A percentile compares a stretch with the other conserved stretches of the same genome.
Evolutionary conservation across 176 grass and related monocot species (phyloP).

Genomic region (Carex pumila): DNA sequence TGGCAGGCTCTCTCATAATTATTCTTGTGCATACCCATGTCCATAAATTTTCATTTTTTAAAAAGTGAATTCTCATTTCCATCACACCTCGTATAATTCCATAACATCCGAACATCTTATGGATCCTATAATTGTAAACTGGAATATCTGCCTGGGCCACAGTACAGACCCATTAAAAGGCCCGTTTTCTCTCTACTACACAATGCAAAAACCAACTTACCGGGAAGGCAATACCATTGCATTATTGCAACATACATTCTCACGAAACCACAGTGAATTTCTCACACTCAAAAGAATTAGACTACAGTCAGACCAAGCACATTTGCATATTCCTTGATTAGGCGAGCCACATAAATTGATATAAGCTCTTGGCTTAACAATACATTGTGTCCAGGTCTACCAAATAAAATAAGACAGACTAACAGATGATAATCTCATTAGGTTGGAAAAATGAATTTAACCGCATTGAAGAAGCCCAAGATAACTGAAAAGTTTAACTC

Average conservation of each 20-base stretch:
- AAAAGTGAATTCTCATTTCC: too few relatives aligned
- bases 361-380: too few relatives aligned
- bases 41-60: too few relatives aligned
- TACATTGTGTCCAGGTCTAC: not conserved
- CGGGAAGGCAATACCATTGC: not conserved
- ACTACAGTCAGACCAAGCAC: not conserved
- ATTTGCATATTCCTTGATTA: not conserved
- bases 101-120: too few relatives aligned
- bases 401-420: not conserved
- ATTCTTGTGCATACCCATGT: too few relatives aligned
- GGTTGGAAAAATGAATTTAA: not conserved
- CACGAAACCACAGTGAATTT: not conserved
- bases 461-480: not conserved
- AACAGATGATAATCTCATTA: not conserved
- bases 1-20: too few relatives aligned
- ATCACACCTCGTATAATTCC: too few relatives aligned
- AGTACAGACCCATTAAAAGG: not conserved
- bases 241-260: not conserved
- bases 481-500: not conserved
- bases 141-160: not conserved
- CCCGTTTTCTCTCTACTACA: not conserved
- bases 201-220: not conserved
- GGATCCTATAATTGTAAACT: not conserved
- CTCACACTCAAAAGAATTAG: not conserved
- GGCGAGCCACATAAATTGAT: not conserved